phyloP scores from a whole-genome alignment of 2,329 filamentous ascomycete genomes.

The Orbilia blumenaviensis region DNA sequence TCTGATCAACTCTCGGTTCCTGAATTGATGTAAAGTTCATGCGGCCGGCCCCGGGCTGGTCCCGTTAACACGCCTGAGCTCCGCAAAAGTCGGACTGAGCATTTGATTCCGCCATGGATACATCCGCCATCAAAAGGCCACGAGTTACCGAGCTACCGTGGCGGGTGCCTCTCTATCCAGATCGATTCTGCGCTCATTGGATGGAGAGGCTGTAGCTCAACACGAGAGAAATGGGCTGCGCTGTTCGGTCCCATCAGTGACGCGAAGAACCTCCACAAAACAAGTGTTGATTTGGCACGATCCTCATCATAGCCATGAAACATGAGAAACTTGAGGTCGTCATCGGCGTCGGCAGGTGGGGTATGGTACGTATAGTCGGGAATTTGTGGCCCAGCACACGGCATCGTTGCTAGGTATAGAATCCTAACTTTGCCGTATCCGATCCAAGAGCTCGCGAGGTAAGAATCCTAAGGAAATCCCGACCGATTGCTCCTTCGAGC shows the following conservation, averaged over 20 bases:
- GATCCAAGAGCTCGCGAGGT: no score
- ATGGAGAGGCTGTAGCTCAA: neutral
- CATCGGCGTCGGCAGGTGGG: neutral
- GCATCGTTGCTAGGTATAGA: no score
- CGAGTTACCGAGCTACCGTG: neutral
- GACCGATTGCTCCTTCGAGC: no score
- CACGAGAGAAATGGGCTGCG: neutral
- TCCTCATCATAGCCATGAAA: slow-evolving; percentile 15
- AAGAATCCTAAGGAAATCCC: no score
- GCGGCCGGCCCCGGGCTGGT: no score
- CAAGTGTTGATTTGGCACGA: slow-evolving; percentile 19
- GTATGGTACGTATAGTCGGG: slow-evolving; percentile 34
- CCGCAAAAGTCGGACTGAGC: no score
- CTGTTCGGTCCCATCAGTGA: neutral
- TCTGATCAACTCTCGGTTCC: no score
- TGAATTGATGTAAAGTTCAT: no score
- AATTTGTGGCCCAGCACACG: slow-evolving; percentile 21
- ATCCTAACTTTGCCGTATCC: no score
- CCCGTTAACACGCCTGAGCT: no score
- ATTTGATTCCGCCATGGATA: no score
- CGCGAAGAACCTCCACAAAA: slow-evolving; percentile 23
- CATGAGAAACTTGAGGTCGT: slow-evolving; percentile 28
- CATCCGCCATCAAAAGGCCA: no score
- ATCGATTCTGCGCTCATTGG: neutral
- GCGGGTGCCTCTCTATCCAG: neutral